Base-by-base conservation (phyloP, 257 asterid genomes). In the Nicotiana attenuata region DNA sequence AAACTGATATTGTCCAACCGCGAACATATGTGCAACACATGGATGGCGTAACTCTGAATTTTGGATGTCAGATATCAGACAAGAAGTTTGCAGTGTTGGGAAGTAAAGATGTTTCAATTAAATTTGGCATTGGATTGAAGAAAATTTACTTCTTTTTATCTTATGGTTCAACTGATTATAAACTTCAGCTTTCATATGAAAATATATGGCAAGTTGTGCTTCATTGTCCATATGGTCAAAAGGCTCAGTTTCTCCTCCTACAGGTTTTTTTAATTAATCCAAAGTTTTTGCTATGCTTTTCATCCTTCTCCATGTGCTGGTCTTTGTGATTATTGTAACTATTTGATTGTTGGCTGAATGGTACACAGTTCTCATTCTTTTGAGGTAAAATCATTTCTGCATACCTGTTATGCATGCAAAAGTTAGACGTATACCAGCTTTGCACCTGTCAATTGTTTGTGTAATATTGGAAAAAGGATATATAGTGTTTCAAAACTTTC, bases 141-240 rank as follows among this genome's bases (percentile, higher is more conserved):
- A 92, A 88, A 75, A 85, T 95, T 84, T 82, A 77, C 47, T 88
- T 95, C 61, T 28, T 76, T 28, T 85, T 93, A 50, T 19, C 65
- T 65, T 29, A 57, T 65, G 63, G 35, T 59, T 84, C 85, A 10
- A 73, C 41, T 41, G 87, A 90, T 2, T 92, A 92, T 86, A 91
- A 84, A 89, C 98, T 95, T 81, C 97, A 95, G 85, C 94, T 95
- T 33, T 90, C 90, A 9, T 81, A 86, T 82, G 96, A 92, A 78
- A 93, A 87, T 86, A 85, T 96, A 73, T 90, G 97, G 97, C 89
- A 92, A 89, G 85, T 92, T 17, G 91, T 90, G 84, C 83, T 92
- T 5, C 89, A 83, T 82, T 45, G 71, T 77, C 77, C 91, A 45
- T 68, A 17, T 76, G 77, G 81, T 81, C 90, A 45, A 80, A 61